Evolutionary conservation across 2,329 filamentous ascomycete species (phyloP).

Genomic region (Magnaporthiopsis incrustans): DNA sequence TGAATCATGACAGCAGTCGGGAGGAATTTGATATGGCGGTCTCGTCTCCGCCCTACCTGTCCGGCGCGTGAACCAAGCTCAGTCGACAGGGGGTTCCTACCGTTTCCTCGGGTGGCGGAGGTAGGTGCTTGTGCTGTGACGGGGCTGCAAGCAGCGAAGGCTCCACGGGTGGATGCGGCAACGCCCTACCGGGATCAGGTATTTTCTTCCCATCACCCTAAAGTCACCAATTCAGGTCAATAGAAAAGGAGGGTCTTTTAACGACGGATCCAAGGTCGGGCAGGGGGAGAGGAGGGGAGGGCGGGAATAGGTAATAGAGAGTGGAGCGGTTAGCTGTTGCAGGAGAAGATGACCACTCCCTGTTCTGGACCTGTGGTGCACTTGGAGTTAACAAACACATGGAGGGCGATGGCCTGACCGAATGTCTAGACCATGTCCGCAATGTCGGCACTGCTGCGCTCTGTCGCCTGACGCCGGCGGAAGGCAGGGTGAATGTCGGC

Average conservation of each 20-base stretch:
- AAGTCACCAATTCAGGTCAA: neutral
- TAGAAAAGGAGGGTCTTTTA: neutral
- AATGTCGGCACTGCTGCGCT: neutral
- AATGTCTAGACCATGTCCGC: neutral
- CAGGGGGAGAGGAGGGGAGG: too few relatives aligned
- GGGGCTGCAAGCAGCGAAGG: neutral
- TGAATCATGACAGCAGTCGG: neutral
- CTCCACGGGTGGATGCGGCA: neutral
- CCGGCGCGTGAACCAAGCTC: neutral
- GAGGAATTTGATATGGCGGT: neutral
- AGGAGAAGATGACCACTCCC: neutral
- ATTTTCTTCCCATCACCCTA: neutral
- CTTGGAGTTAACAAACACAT: neutral
- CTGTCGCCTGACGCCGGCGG: neutral
- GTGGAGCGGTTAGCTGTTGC: neutral
- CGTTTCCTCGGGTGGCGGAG: neutral
- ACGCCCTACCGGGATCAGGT: neutral
- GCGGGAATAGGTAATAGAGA: too few relatives aligned
- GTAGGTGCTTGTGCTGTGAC: neutral
- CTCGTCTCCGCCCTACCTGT: neutral
- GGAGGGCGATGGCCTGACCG: neutral
- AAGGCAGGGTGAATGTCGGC: neutral
- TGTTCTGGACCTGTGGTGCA: neutral
- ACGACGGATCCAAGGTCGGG: neutral
- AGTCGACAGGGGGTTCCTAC: neutral